Evolutionary conservation across 768 basidiomycete species (phyloP), one percentile per base, ranked within the genome.

Genomic region (Mycena leptocephala): DNA sequence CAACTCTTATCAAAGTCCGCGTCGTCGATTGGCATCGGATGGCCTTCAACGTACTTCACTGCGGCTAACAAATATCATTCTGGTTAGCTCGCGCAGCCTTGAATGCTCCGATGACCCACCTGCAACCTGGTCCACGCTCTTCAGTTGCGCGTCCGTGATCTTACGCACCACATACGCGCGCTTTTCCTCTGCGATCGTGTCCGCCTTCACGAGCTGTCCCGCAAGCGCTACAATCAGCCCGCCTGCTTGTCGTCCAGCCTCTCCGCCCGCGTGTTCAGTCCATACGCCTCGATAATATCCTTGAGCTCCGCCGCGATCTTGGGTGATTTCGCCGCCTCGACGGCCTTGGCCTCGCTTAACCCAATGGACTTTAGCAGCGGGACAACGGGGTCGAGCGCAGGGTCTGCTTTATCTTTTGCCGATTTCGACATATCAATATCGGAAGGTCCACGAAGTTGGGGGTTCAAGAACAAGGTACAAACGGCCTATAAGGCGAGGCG

Each of bases 111-210:
- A 51, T 14, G 20, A 84, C 93, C 79, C 80, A 97, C 97, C 97
- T 67, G 91, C 88, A 30, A 98, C 92, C 88, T 99, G 97, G 83
- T 99, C 98, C 4, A 92, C 90, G 39, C 90, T 92, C 85, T 94
- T 95, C 72, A 99, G 84, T 77, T 91, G 91, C 26, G 91, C 93
- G 70, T 93, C 90, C n/a, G 92, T 82, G 79, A 99, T 93, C 76
- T 89, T 91, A n/a, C 86, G 83, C 43, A 96, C 88, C 22, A 94
- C 86, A 84, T 92, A 96, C 56, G 85, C 87, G 75, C 90, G 89
- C 82, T 92, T 92, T n/a, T 84, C 86, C 37, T 88, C 85, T 6
- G 85, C 90, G 46, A 96, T 80, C 8, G 80, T 79, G 20, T 84
- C 82, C 0, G 86, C 79, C 85, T 96, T 97, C 30, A 88, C 86